Evolutionary conservation across 2,329 filamentous ascomycete species (phyloP), one percentile per base, ranked within the genome.

Genomic region (Diaporthe amygdali): DNA sequence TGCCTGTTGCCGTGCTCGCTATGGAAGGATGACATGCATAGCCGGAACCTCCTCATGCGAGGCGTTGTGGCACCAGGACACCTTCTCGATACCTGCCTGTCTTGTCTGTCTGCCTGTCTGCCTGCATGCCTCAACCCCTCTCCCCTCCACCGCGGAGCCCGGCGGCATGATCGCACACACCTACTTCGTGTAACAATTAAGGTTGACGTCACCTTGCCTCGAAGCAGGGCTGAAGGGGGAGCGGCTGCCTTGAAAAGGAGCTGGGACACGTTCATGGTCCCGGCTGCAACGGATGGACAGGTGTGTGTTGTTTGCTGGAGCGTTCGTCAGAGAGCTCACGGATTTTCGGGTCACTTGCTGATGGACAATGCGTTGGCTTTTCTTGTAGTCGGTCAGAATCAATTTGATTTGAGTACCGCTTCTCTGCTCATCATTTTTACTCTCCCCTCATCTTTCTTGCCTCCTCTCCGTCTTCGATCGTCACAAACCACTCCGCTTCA

Each of bases 191-290:
- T 39, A n/a, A 59, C 46, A 10, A 25, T 32, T 27, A 25, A 7
- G 12, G 30, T 68, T 68, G 66, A 61, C 54, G 66, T 68, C 66
- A 68, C 66, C 52, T 51, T 39, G 52, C 66, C 51, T 68, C 27
- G 52, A 34, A 59, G 66, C 54, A 54, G 44, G 52, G 66, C 52
- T 56, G 66, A 39, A 37, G n/a, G 41, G n/a, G 30, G 66, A 22
- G 32, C 12, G 22, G 20, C 39, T 64, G 46, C 41, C 59, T 47
- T 30, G 20, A 30, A n/a, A 32, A 32, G 7, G 27, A 22, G 14
- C 14, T 15, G 44, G 59, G 59, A n/a, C 14, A 20, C 12, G 8
- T 47, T 30, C 25, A 7, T 47, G 20, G 5, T 41, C 41, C 44
- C 10, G 59, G 41, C 14, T 49, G 20, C 30, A 30, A 27, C 10